Evolutionary conservation across 495 filamentous ascomycete species (phyloP).

Genomic region (Annulohypoxylon nitens): DNA sequence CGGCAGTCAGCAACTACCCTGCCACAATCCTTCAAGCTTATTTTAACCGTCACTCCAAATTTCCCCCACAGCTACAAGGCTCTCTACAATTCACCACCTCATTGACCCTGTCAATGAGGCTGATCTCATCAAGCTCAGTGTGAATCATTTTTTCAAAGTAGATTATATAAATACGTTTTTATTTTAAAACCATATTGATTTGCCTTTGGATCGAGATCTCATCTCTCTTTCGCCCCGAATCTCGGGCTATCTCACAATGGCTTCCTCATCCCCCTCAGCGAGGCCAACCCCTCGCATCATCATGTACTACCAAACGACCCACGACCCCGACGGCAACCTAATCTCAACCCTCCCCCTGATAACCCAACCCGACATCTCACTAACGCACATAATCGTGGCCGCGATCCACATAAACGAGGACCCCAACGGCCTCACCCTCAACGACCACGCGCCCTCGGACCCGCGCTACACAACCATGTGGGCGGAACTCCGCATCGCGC

Average conservation of each 20-base stretch:
- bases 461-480: slow-evolving; percentile 72
- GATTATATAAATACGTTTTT: background rate
- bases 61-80: background rate
- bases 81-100: background rate
- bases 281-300: slow-evolving; percentile 54
- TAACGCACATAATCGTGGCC: slow-evolving; percentile 82
- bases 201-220: background rate
- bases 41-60: slow-evolving; percentile 28
- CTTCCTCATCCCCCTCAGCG: slow-evolving; percentile 29
- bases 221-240: background rate
- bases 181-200: background rate
- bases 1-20: background rate
- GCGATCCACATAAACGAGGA: slow-evolving; percentile 84
- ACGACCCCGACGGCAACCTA: slow-evolving; percentile 68
- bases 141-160: background rate
- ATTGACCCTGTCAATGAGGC: slow-evolving; percentile 4
- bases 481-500: slow-evolving; percentile 75
- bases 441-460: slow-evolving; percentile 75
- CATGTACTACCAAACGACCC: slow-evolving; percentile 76
- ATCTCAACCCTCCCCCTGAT: slow-evolving; percentile 80
- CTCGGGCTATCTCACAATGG: slow-evolving; percentile 27
- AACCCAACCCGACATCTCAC: slow-evolving; percentile 62
- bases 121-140: background rate
- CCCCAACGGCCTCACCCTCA: slow-evolving; percentile 73
- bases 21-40: slow-evolving; percentile 23